Conservation (phyloP, 352 stramenopile genomes). For the Pythium diclinum region DNA sequence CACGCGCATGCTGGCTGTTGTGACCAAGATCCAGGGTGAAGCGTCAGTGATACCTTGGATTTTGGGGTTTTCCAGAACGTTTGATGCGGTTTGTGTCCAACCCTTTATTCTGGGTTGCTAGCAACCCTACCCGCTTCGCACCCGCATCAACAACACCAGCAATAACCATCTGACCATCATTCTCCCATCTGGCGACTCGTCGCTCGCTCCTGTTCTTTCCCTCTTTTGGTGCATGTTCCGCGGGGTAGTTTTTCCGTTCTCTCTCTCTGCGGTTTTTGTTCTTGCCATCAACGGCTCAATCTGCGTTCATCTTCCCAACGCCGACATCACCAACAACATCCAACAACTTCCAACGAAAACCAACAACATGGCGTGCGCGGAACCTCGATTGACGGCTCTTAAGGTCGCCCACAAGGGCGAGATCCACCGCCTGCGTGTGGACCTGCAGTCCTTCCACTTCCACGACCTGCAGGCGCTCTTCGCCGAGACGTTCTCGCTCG, state of each 20-base stretch:
- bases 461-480: conserved; percentile 53
- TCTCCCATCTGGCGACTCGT: conserved; percentile 6
- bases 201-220: not conserved
- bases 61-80: not conserved
- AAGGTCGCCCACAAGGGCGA: conserved; percentile 85
- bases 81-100: conserved; percentile 5
- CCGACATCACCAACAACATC: not conserved
- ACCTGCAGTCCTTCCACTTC: conserved; percentile 52
- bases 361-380: conserved; percentile 40
- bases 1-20: not conserved
- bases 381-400: conserved; percentile 49
- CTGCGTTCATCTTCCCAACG: not conserved
- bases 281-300: conserved; percentile 2
- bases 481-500: conserved; percentile 53
- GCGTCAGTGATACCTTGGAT: not conserved
- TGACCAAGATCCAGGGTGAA: not conserved
- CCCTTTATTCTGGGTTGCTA: conserved; percentile 1
- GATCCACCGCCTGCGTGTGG: conserved; percentile 74
- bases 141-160: not conserved
- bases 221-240: conserved; percentile 5
- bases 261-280: conserved; percentile 8
- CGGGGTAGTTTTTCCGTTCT: conserved; percentile 5
- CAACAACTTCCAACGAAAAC: conserved; percentile 5
- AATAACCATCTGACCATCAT: conserved; percentile 13
- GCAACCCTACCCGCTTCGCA: not conserved